Evolutionary conservation across 2,329 filamentous ascomycete genomes (phyloP), one percentile per base, ranked within the genome.

Genomic region (Fusarium sacchari): DNA sequence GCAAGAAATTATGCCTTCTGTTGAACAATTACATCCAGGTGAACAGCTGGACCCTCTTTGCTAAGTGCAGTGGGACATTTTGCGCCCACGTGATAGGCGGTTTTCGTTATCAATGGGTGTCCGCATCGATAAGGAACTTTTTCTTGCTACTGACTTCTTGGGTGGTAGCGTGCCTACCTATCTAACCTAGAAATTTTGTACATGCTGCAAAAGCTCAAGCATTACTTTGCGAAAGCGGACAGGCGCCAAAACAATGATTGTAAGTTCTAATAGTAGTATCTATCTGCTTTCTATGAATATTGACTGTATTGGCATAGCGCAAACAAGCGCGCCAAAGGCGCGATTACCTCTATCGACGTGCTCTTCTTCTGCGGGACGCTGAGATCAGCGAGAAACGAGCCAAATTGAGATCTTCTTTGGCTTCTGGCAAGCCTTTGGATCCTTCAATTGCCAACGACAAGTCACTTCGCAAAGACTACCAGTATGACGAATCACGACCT

Each of bases 301-400:
- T 80, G 60, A 80, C 56, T 44, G 52, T 65, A 22, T 43, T 24
- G 39, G 30, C 40, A 24, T 39, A 83, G 82, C 83, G 84, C 59
- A 85, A 84, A 76, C 81, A 84, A 81, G 80, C 83, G 36, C 81
- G 82, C 67, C 81, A 85, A 77, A 74, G 83, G 75, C 80, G 83
- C 63, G 83, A 83, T 72, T 86, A 98, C 82, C 91, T 99, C 78
- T 97, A 98, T 83, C 91, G 96, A 69, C 92, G 94, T 79, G 96
- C 96, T 42, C 88, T 98, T 65, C 92, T 94, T 28, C 89, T 98
- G 47, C 92, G 93, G 76, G 94, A 98, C 84, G 96, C 96, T 70
- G 96, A 97, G 79, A 97, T 97, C 74, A 93, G 93, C 64, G 94
- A 97, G 81, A 97, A 97, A 82, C 88, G 96, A 78, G 93, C 95